phyloP scores from a whole-genome alignment of 352 stramenopile genomes.

The Globisporangium spinosum region DNA sequence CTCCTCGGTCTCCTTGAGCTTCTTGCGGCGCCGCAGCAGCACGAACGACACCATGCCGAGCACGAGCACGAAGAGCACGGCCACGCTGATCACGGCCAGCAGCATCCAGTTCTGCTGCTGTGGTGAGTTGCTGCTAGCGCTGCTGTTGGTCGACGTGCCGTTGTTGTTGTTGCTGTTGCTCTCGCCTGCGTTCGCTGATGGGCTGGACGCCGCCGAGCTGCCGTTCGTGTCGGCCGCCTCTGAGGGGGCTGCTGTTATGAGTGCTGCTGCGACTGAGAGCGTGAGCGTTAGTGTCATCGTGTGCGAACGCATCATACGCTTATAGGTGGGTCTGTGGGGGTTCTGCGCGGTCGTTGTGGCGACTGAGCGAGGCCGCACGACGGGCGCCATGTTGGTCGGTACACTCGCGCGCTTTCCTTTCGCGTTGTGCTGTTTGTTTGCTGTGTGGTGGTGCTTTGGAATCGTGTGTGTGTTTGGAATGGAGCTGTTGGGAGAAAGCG shows the following conservation, averaged over 20 bases:
- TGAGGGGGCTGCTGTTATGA: not conserved
- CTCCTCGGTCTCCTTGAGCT: conserved; percentile 18
- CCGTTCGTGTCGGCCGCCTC: not conserved
- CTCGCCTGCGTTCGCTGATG: too few species aligned
- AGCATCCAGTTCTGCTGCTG: conserved; percentile 24
- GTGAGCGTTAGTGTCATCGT: not conserved
- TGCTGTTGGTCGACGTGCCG: not conserved
- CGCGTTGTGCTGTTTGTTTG: not conserved
- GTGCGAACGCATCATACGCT: not conserved
- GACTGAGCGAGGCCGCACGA: not conserved
- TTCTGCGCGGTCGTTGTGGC: not conserved
- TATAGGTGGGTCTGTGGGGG: not conserved
- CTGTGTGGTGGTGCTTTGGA: not conserved
- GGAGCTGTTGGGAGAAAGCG: too few species aligned
- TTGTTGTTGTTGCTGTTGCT: not conserved
- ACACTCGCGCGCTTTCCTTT: not conserved
- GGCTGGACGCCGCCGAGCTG: not conserved
- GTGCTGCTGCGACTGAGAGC: not conserved
- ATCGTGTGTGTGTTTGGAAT: too few species aligned
- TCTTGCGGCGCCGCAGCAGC: conserved; percentile 16
- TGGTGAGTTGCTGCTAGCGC: not conserved
- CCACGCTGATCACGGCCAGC: conserved; percentile 22
- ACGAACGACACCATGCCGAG: conserved; percentile 17
- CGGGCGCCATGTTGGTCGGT: not conserved
- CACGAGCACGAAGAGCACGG: conserved; percentile 21